phyloP scores from a whole-genome alignment of 768 basidiomycete genomes.

The Termitomyces sp. region DNA sequence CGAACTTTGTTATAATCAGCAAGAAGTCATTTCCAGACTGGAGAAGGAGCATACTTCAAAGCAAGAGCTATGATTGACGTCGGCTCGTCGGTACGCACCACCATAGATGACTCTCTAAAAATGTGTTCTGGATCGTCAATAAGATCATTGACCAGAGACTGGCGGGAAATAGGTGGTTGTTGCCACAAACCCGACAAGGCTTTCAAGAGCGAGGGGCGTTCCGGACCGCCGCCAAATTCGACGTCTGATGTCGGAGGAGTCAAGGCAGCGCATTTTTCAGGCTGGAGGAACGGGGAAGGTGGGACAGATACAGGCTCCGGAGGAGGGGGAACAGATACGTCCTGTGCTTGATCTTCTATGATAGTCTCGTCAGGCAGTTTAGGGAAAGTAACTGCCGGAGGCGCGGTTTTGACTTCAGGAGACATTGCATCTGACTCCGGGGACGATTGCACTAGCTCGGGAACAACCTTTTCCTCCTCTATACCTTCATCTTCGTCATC shows the following conservation, averaged over 20 bases:
- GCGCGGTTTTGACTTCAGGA: conserved; percentile 27
- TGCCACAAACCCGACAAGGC: conserved; percentile 85
- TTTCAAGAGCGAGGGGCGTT: conserved; percentile 76
- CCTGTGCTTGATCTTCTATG: conserved; percentile 2
- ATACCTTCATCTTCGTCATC: conserved; percentile 55
- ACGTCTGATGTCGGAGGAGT: conserved; percentile 53
- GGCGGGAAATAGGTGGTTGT: conserved; percentile 50
- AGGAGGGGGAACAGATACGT: conserved; percentile 20
- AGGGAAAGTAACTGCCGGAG: conserved; percentile 21
- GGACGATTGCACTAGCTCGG: conserved; percentile 27
- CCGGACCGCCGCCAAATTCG: conserved; percentile 51
- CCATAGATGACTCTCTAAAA: conserved; percentile 91
- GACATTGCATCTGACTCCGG: conserved; percentile 25
- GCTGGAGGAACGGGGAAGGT: conserved; percentile 55
- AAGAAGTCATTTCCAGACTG: conserved; percentile 1
- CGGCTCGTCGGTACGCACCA: conserved; percentile 94
- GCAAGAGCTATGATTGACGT: conserved; percentile 97
- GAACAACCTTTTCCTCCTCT: conserved; percentile 37
- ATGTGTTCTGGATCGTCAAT: conserved; percentile 87
- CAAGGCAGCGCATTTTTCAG: conserved; percentile 31
- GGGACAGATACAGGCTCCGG: conserved; percentile 42
- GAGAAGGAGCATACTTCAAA: conserved; percentile 58
- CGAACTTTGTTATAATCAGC: conserved; percentile 48
- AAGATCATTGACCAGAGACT: conserved; percentile 66
- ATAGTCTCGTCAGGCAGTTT: conserved; percentile 8